Evolutionary conservation across 2,329 filamentous ascomycete genomes (phyloP).

Genomic region (Fusarium robinianum): DNA sequence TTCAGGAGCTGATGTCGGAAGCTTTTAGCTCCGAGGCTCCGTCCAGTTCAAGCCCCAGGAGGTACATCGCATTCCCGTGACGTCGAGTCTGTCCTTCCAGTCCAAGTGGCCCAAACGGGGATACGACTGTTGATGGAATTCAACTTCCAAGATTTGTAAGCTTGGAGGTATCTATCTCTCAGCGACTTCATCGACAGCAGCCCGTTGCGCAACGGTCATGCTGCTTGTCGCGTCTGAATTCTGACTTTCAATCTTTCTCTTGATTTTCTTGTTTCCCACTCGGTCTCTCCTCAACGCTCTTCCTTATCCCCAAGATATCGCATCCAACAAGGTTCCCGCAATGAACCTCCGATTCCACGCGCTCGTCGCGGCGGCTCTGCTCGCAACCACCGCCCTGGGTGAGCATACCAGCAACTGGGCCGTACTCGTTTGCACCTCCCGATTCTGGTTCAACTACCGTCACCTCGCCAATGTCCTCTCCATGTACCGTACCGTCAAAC

Average conservation of each 20-base stretch:
- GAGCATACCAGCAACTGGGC: slow-evolving; percentile 99
- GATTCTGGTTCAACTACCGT: slow-evolving; percentile 99
- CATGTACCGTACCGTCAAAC: slow-evolving; percentile 96
- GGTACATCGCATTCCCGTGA: slow-evolving; percentile 23
- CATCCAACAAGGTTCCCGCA: slow-evolving; percentile 9
- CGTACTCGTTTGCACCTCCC: slow-evolving; percentile 95
- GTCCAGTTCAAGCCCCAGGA: slow-evolving; percentile 17
- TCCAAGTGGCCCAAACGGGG: slow-evolving; percentile 21
- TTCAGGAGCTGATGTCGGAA: slow-evolving; percentile 10
- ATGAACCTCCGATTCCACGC: slow-evolving; percentile 60
- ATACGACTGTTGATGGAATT: slow-evolving; percentile 18
- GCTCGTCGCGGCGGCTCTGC: slow-evolving; percentile 53
- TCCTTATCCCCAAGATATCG: slow-evolving; percentile 10
- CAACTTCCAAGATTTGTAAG: slow-evolving; percentile 34
- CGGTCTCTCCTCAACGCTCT: not conserved
- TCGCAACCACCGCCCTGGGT: slow-evolving; percentile 55
- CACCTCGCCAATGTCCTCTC: slow-evolving; percentile 97
- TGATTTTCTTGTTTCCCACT: slow-evolving; percentile 1
- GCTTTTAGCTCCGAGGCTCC: slow-evolving; percentile 26
- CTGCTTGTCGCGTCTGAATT: slow-evolving; percentile 17
- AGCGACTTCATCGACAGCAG: slow-evolving; percentile 21
- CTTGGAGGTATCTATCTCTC: slow-evolving; percentile 24
- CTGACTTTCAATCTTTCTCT: slow-evolving; percentile 12
- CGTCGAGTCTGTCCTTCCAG: slow-evolving; percentile 10
- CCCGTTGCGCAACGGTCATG: slow-evolving; percentile 20